Evolutionary conservation across 257 asterid genomes (phyloP).

Genomic region (Prunella vulgaris): DNA sequence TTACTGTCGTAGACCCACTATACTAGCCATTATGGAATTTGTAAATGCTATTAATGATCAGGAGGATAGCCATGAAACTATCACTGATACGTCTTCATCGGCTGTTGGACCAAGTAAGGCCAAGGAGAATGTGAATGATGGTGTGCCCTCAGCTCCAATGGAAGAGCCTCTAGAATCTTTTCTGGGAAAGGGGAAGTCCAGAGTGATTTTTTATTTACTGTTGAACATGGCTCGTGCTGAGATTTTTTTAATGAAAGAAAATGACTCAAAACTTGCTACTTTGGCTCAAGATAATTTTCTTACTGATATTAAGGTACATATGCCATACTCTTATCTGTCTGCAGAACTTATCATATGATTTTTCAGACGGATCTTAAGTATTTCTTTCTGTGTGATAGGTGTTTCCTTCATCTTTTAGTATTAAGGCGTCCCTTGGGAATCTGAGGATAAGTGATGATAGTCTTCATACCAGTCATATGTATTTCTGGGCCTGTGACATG

Average conservation of each 20-base stretch:
- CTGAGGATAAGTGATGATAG: slow-evolving; percentile 94
- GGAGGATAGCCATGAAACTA: slow-evolving; percentile 46
- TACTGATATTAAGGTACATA: slow-evolving; percentile 73
- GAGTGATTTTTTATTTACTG: slow-evolving; percentile 65
- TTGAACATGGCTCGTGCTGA: slow-evolving; percentile 96
- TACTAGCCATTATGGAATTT: slow-evolving; percentile 78
- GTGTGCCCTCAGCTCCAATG: slow-evolving; percentile 38
- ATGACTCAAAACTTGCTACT: slow-evolving; percentile 78
- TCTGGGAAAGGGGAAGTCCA: slow-evolving; percentile 90
- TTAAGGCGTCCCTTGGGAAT: slow-evolving; percentile 96
- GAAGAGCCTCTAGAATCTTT: slow-evolving; percentile 80
- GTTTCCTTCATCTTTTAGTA: slow-evolving; percentile 85
- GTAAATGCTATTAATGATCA: slow-evolving; percentile 55
- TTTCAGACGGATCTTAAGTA: slow-evolving; percentile 21
- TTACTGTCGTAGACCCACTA: slow-evolving; percentile 89
- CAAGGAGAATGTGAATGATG: slow-evolving; percentile 36
- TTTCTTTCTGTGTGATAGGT: slow-evolving; percentile 46
- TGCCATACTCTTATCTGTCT: slow-evolving; percentile 11
- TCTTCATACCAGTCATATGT: slow-evolving; percentile 65
- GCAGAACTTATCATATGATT: slow-evolving; percentile 15
- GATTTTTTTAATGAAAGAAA: slow-evolving; percentile 86
- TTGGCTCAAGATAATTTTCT: slow-evolving; percentile 83
- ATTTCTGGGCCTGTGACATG: slow-evolving; percentile 99
- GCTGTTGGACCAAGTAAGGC: slow-evolving; percentile 32
- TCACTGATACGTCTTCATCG: slow-evolving; percentile 50